These are phyloP conservation scores for Paraurostyla sp. DNA, from an alignment of 73 alveolate genomes.

Conservation along the genomic window DNA sequence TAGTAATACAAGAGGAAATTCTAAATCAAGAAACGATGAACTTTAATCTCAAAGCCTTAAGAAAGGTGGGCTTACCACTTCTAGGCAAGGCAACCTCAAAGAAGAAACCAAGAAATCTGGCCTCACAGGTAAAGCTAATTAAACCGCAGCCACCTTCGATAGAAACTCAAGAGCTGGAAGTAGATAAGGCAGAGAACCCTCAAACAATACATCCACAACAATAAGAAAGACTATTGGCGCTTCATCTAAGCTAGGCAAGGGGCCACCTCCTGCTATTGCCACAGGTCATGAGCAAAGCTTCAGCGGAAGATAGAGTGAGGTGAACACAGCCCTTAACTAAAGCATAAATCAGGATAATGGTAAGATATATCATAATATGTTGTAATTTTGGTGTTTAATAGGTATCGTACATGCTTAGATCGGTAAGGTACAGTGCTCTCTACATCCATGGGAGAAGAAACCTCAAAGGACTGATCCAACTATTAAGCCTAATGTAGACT, in stretches of 20 bases:
- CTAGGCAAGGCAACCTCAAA: background rate
- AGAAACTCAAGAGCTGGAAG: constrained; percentile 7
- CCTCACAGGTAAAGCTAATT: background rate
- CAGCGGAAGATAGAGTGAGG: constrained; percentile 19
- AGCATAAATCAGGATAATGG: background rate
- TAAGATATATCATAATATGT: background rate
- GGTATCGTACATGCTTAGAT: background rate
- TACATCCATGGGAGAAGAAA: constrained; percentile 24
- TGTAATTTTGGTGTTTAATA: background rate
- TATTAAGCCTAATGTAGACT: background rate
- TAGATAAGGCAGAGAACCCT: constrained; percentile 23
- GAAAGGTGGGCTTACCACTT: background rate
- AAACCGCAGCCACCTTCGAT: background rate
- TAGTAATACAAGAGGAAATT: constrained; percentile 12
- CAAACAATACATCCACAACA: background rate
- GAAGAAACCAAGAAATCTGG: too few relatives aligned
- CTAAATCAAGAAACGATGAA: constrained; percentile 32
- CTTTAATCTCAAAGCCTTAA: background rate
- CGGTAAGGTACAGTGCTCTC: background rate
- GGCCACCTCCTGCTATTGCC: too few relatives aligned
- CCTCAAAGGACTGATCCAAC: constrained; percentile 29
- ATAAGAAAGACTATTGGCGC: background rate
- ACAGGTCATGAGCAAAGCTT: background rate
- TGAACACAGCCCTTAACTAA: background rate
- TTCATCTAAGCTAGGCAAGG: too few relatives aligned